These are phyloP conservation scores for Alisma plantagoaquatica DNA, from an alignment of 106 monocot genomes.

Conservation along the genomic window DNA sequence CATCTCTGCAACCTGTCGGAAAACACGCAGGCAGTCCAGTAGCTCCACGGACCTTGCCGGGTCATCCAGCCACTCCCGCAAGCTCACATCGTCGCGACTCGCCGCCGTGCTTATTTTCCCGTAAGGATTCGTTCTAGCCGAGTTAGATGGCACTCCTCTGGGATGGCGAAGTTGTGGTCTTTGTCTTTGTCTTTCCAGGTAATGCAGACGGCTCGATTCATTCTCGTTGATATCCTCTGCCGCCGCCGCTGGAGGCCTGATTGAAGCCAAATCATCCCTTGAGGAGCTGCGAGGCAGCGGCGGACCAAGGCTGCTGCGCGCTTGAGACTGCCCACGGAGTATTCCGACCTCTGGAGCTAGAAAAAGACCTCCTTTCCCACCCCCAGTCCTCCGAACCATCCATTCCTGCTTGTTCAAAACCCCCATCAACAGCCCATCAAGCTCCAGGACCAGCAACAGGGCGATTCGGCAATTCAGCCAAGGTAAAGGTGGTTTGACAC, in stretches of 20 bases:
- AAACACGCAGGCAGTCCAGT: constrained; percentile 70
- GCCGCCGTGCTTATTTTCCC: not conserved
- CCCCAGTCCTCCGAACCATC: not conserved
- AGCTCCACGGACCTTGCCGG: constrained; percentile 47
- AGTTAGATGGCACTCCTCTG: too few species aligned
- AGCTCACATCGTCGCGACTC: constrained; percentile 29
- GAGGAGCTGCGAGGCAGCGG: not conserved
- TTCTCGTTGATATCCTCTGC: not conserved
- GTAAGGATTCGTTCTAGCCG: too few species aligned
- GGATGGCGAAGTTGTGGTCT: not conserved
- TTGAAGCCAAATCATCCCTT: not conserved
- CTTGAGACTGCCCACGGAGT: not conserved
- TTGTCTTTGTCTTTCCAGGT: not conserved
- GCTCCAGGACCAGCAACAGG: not conserved
- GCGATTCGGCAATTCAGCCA: not conserved
- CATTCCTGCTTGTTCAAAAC: not conserved
- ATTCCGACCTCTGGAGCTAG: not conserved
- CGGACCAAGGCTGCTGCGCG: not conserved
- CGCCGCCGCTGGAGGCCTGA: not conserved
- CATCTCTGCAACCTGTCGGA: constrained; percentile 70
- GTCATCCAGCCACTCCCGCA: constrained; percentile 80
- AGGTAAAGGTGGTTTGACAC: not conserved
- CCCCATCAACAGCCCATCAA: not conserved
- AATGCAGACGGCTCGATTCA: not conserved
- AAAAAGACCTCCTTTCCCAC: not conserved